These are phyloP conservation scores for Scutellaria galericulata DNA, from an alignment of 257 asterid species.

Conservation along the genomic window DNA sequence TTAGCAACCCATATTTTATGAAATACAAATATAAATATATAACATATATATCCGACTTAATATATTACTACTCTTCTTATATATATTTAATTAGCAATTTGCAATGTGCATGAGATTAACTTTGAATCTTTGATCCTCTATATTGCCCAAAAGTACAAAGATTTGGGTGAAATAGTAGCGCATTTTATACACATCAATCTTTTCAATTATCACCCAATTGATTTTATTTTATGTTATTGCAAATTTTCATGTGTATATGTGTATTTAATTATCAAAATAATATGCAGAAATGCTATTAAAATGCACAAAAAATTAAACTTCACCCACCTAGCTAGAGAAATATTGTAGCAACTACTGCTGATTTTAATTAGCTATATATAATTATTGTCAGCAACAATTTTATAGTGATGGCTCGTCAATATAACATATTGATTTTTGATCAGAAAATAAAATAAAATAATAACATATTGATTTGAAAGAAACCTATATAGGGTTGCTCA, in stretches of 20 bases:
- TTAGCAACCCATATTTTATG: no score
- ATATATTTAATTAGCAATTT: no score
- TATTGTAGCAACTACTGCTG: conserved; percentile 1
- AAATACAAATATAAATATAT: no score
- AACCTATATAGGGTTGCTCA: conserved; percentile 13
- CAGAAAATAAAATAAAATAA: no score
- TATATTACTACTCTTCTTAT: no score
- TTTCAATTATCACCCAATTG: no score
- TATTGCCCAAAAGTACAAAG: not conserved
- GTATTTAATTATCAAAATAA: no score
- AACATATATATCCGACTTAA: no score
- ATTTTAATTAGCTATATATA: conserved; percentile 12
- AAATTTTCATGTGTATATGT: not conserved
- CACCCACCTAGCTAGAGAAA: not conserved
- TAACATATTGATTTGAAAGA: not conserved
- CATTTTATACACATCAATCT: not conserved
- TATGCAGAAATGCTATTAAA: not conserved
- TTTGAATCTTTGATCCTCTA: not conserved
- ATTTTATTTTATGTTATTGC: no score
- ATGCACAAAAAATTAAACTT: not conserved
- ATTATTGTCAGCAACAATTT: not conserved
- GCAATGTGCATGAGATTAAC: not conserved
- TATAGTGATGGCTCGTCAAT: not conserved
- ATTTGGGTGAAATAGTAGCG: conserved; percentile 20
- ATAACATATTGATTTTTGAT: not conserved